Base-by-base conservation (phyloP, 352 stramenopile species). In the Thalassiosira mediterranea region DNA sequence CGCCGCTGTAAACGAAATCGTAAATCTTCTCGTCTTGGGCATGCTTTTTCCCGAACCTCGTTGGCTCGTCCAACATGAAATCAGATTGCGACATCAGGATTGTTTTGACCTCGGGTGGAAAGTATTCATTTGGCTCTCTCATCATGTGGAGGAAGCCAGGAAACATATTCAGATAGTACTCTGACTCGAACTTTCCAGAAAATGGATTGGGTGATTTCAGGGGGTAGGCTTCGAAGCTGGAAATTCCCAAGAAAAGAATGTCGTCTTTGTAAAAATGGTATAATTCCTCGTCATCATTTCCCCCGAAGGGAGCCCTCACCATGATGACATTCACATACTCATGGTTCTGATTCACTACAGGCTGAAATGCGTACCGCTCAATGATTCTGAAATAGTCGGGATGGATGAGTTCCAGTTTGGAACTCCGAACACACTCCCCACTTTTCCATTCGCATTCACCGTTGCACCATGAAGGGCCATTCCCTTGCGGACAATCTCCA, bases 141-240 rank as follows among this genome's bases (percentile, higher is more conserved):
- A 81, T 81, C 56, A 72, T 81, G 42, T 81, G 72, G n/a, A 81
- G 54, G 71, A 81, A 81, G 56, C 72, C 72, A 17, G 72, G 72
- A 59, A 81, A 80, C 61, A 80, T 72, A 32, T 72, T 75, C 11
- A 75, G 44, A 37, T 81, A 81, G 51, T 75, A 72, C 42, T 74
- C 65, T 19, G 52, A 66, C 26, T 74, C 63, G 59, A 52, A 71
- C 19, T 32, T 56, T 4, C 23, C 48, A 21, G 61, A 75, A 37
- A 67, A 79, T 17, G 74, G 74, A 68, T 83, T 83, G 7, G 67
- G 71, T 25, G 67, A 78, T 56, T 38, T 60, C 29, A 83, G 64
- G 15, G 74, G 74, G 29, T 51, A 81, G 1, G 66, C 54, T 66
- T 82, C 73, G 62, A 74, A 82, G 34, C 59, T 74, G 2, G 67